A percentile compares a stretch with the other conserved stretches of the same genome.
These are phyloP conservation scores for Closterium sp. DNA, from an alignment of 139 green algal species.

Conservation along the genomic window DNA sequence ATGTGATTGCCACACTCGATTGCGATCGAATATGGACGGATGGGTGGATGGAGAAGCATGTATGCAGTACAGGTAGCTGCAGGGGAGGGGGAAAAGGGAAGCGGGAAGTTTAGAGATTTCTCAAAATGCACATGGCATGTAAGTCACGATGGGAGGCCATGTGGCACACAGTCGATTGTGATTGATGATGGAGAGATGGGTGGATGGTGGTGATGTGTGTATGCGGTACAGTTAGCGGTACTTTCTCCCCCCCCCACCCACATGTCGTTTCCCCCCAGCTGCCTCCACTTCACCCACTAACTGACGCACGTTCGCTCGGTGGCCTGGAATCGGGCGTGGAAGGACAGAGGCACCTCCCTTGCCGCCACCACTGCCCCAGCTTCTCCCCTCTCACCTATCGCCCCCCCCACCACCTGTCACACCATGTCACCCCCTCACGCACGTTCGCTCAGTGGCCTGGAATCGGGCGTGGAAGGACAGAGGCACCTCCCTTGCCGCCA, in stretches of 20 bases:
- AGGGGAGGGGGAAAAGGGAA: too few species aligned
- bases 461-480: conserved; percentile 24
- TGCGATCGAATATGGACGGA: neutral
- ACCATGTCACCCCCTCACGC: neutral
- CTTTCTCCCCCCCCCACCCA: too few species aligned
- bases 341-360: neutral
- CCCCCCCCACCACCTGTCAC: too few species aligned
- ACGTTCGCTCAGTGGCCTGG: conserved; percentile 20
- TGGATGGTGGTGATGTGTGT: too few species aligned
- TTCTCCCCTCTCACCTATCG: neutral
- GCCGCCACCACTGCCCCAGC: neutral
- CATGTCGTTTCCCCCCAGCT: neutral
- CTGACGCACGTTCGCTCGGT: conserved; percentile 14
- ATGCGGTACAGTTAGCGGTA: neutral
- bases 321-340: conserved; percentile 33
- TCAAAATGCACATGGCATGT: too few species aligned
- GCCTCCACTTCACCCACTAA: neutral
- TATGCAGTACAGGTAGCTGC: neutral
- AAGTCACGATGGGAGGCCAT: too few species aligned
- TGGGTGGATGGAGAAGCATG: neutral
- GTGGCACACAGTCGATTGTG: too few species aligned
- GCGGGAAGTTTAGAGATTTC: too few species aligned
- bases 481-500: neutral
- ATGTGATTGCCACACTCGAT: neutral
- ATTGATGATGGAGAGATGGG: too few species aligned